A percentile compares a stretch with the other conserved stretches of the same genome.
Evolutionary conservation across 202 grass and related monocot genomes (phyloP).

Genomic region (Sporobolus alterniflorus): DNA sequence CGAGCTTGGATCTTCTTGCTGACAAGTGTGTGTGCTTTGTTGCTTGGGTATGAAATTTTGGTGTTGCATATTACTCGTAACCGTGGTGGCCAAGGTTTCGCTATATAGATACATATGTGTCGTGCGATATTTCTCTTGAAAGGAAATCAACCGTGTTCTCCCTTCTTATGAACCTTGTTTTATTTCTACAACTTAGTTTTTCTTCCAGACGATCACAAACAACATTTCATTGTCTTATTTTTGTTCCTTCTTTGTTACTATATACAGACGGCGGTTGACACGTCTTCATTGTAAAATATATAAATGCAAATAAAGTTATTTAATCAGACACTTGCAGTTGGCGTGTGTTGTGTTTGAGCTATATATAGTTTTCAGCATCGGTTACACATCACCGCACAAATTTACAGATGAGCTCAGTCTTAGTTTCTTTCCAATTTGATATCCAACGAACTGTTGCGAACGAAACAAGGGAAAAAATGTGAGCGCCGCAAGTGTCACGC

Average conservation of each 20-base stretch:
- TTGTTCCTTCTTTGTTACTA: neutral
- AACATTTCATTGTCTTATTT: neutral
- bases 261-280: too few species aligned
- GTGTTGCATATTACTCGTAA: slow-evolving; percentile 43
- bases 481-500: neutral
- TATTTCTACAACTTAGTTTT: neutral
- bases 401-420: neutral
- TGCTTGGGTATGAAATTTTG: slow-evolving; percentile 39
- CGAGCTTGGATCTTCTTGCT: neutral
- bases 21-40: slow-evolving; percentile 22
- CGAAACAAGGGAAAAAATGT: neutral
- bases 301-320: too few species aligned
- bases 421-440: neutral
- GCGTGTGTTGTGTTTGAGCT: too few species aligned
- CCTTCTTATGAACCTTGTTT: neutral
- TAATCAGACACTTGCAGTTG: too few species aligned
- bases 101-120: neutral
- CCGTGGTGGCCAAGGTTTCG: slow-evolving; percentile 38
- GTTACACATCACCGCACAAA: too few species aligned
- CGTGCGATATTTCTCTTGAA: neutral
- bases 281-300: too few species aligned
- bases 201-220: neutral
- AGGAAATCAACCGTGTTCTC: slow-evolving; percentile 37
- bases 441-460: slow-evolving; percentile 7
- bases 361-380: too few species aligned